Evolutionary conservation across 192 early-diverging fungal genomes (phyloP).

Genomic region (Coemansia javaensis): DNA sequence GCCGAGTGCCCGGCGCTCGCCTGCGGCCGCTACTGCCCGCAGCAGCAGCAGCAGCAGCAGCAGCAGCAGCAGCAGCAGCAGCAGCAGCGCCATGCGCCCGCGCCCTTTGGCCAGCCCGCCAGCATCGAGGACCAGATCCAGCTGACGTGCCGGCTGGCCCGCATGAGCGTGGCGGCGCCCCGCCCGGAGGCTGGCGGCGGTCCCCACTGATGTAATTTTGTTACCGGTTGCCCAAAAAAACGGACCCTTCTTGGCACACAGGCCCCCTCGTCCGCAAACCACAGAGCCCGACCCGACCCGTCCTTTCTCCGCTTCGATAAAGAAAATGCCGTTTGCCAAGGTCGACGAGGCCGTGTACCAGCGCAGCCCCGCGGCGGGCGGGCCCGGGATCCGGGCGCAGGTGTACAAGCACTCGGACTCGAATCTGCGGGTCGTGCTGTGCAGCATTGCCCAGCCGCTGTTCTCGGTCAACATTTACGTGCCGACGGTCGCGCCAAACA

Average conservation of each 20-base stretch:
- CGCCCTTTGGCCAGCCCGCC: no score
- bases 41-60: not conserved
- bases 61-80: no score
- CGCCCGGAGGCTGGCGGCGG: no score
- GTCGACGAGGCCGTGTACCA: constrained; percentile 25
- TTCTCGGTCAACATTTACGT: constrained; percentile 66
- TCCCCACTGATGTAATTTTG: no score
- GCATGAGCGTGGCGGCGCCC: no score
- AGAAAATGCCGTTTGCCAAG: constrained; percentile 16
- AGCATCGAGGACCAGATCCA: no score
- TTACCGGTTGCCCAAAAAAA: no score
- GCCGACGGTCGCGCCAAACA: constrained; percentile 61
- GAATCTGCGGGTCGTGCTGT: constrained; percentile 59
- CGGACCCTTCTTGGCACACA: no score
- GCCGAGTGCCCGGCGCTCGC: not conserved
- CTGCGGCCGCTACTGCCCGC: not conserved
- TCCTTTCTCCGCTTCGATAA: not conserved
- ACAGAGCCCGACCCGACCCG: no score
- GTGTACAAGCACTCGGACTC: constrained; percentile 52
- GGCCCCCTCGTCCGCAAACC: no score
- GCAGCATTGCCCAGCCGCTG: constrained; percentile 61
- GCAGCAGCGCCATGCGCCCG: no score
- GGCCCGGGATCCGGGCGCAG: constrained; percentile 17
- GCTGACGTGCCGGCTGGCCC: no score
- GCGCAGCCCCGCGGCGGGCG: constrained; percentile 3